phyloP scores from a whole-genome alignment of 148 eudicot species.

The Polygonum maritimum region DNA sequence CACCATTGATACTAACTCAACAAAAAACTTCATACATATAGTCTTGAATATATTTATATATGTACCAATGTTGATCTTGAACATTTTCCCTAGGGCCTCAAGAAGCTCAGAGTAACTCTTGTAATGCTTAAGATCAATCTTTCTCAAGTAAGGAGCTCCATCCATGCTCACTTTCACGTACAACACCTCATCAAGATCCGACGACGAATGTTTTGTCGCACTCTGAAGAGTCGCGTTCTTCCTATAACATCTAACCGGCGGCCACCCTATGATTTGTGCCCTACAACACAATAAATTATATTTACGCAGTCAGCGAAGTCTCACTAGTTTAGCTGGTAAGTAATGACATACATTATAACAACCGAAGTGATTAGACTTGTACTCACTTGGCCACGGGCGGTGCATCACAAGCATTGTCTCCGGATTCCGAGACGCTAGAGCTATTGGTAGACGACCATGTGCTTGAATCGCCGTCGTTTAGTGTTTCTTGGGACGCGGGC shows the following conservation, averaged over 20 bases:
- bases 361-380: not conserved
- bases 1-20: not conserved
- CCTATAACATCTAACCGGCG: slow-evolving; percentile 33
- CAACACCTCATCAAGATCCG: slow-evolving; percentile 4
- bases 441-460: slow-evolving; percentile 1
- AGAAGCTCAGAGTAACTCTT: slow-evolving; percentile 26
- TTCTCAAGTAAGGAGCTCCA: slow-evolving; percentile 41
- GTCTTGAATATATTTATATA: not conserved
- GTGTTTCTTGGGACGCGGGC: not conserved
- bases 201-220: slow-evolving; percentile 13
- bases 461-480: slow-evolving; percentile 7
- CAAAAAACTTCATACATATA: too few relatives aligned
- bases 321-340: too few relatives aligned
- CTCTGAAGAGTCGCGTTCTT: slow-evolving; percentile 16
- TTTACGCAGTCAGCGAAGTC: too few relatives aligned
- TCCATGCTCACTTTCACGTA: slow-evolving; percentile 45
- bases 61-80: slow-evolving; percentile 24
- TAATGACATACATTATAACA: too few relatives aligned
- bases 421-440: not conserved
- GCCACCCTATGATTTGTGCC: slow-evolving; percentile 41
- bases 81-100: slow-evolving; percentile 27
- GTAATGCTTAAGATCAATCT: slow-evolving; percentile 31
- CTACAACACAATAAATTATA: slow-evolving; percentile 9
- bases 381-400: slow-evolving; percentile 34
- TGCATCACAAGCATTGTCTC: not conserved